These are phyloP conservation scores for Colletotrichum theobromicola DNA, from an alignment of 2,329 filamentous ascomycete species.

Conservation along the genomic window DNA sequence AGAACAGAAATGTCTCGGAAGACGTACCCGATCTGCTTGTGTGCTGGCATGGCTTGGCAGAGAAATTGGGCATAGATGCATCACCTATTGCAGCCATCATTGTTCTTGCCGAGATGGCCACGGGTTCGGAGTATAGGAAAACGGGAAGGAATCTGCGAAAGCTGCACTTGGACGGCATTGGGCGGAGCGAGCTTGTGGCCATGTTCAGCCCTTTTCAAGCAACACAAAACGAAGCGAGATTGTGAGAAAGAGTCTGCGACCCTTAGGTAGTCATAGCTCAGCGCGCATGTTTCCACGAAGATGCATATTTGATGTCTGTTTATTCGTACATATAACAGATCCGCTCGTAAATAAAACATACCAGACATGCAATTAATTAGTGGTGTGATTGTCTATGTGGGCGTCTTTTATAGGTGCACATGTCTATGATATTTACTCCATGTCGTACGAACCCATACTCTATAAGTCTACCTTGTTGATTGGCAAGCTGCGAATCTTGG, in stretches of 20 bases:
- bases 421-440: too few species aligned
- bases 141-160: not conserved
- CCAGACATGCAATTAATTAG: too few species aligned
- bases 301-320: not conserved
- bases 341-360: too few species aligned
- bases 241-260: not conserved
- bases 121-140: not conserved
- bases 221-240: not conserved
- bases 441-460: too few species aligned
- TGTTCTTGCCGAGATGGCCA: constrained; percentile 5
- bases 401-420: too few species aligned
- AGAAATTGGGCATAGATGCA: not conserved
- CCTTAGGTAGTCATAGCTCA: not conserved
- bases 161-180: not conserved
- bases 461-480: not conserved
- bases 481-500: not conserved
- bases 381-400: too few species aligned
- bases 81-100: constrained; percentile 5
- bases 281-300: not conserved
- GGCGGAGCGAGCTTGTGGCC: not conserved
- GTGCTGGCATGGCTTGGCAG: not conserved
- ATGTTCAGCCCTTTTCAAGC: not conserved
- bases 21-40: constrained; percentile 3
- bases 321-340: not conserved
- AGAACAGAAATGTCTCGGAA: not conserved